A percentile compares a stretch with the other conserved stretches of the same genome.
phyloP scores from a whole-genome alignment of 2,329 filamentous ascomycete species.

The Lasiodiplodia sp. region DNA sequence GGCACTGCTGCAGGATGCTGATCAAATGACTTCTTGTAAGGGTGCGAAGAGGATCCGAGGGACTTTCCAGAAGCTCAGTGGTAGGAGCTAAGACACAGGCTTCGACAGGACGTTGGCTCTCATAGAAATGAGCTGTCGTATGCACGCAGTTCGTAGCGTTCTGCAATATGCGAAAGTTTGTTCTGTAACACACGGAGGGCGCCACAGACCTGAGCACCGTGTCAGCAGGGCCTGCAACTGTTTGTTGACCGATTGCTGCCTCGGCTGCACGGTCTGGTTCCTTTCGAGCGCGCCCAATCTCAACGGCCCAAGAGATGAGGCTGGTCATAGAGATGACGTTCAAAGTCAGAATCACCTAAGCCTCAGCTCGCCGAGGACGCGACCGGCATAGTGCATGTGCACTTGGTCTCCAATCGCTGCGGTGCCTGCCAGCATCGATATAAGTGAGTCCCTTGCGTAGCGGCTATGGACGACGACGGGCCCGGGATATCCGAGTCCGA shows the following conservation, averaged over 20 bases:
- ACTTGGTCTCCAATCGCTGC: neutral
- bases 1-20: neutral
- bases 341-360: no score
- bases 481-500: neutral
- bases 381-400: no score
- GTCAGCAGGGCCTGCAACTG: neutral
- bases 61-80: no score
- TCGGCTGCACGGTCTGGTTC: neutral
- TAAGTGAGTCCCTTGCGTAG: no score
- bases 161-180: neutral
- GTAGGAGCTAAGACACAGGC: neutral
- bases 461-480: neutral
- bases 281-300: neutral
- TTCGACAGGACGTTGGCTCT: neutral
- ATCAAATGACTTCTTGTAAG: neutral
- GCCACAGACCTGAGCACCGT: neutral
- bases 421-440: neutral
- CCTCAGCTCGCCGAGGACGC: no score
- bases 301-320: no score
- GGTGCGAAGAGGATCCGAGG: neutral
- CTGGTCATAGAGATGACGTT: no score
- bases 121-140: constrained; percentile 6
- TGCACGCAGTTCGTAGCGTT: neutral
- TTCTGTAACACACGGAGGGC: neutral
- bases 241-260: neutral